Percentiles rank a stretch among this genome's conserved stretches.
phyloP scores from a whole-genome alignment of 23 red algal genomes.

The Pyropia haitanensis region DNA sequence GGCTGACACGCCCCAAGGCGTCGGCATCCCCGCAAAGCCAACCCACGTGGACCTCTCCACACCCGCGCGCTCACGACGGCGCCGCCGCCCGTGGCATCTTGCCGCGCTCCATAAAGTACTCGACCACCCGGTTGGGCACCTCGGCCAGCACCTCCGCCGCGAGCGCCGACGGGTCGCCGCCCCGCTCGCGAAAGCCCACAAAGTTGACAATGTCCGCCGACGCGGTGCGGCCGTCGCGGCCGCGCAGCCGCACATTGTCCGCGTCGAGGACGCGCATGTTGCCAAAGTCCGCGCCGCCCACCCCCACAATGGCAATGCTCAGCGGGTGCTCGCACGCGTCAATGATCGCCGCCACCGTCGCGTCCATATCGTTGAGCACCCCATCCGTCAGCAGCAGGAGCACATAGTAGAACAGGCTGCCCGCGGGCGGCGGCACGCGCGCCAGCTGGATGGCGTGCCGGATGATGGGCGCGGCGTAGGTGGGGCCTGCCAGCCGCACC shows the following conservation, averaged over 20 bases:
- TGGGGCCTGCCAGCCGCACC: slow-evolving; percentile 4
- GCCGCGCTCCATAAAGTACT: slow-evolving; percentile 45
- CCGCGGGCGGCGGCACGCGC: neutral
- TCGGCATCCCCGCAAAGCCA: too few relatives aligned
- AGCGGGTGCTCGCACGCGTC: slow-evolving; percentile 37
- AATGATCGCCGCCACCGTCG: slow-evolving; percentile 46
- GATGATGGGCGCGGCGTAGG: slow-evolving; percentile 6
- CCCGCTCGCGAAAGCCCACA: slow-evolving; percentile 16
- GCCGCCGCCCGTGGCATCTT: neutral
- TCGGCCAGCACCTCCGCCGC: slow-evolving; percentile 46
- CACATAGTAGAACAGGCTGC: slow-evolving; percentile 7
- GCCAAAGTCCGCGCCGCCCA: slow-evolving; percentile 56
- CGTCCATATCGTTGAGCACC: slow-evolving; percentile 49
- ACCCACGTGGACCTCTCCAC: too few relatives aligned
- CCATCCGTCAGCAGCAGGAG: slow-evolving; percentile 75
- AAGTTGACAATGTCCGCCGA: slow-evolving; percentile 63
- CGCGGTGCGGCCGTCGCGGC: slow-evolving; percentile 25
- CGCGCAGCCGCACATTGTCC: slow-evolving; percentile 17
- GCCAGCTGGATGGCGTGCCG: slow-evolving; percentile 4
- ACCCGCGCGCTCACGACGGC: too few relatives aligned
- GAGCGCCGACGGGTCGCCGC: slow-evolving; percentile 13
- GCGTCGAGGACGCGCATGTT: slow-evolving; percentile 50
- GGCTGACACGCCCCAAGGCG: too few relatives aligned
- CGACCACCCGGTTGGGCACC: slow-evolving; percentile 34
- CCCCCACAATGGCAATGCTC: slow-evolving; percentile 67